These are phyloP conservation scores for Aureobasidium sp. DNA, from an alignment of 2,329 filamentous ascomycete species.

Conservation along the genomic window DNA sequence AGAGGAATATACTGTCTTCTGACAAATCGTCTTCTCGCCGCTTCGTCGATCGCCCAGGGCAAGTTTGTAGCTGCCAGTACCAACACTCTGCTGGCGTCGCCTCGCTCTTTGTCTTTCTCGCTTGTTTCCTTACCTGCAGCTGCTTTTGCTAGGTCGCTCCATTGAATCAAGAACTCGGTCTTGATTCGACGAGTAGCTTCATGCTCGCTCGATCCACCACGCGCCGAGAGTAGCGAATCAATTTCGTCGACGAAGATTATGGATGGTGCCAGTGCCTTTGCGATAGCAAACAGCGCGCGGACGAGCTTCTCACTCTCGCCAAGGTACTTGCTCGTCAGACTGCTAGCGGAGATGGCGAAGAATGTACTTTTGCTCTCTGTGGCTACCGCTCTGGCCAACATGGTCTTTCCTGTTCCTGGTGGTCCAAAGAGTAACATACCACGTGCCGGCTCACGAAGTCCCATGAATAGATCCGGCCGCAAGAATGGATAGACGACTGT, in stretches of 20 bases:
- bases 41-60: conserved; percentile 97
- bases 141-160: conserved; percentile 87
- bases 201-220: conserved; percentile 77
- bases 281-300: conserved; percentile 80
- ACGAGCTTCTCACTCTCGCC: conserved; percentile 97
- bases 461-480: conserved; percentile 91
- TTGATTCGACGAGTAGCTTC: conserved; percentile 92
- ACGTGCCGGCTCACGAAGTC: conserved; percentile 81
- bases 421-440: conserved; percentile 96
- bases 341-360: conserved; percentile 93
- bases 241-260: conserved; percentile 99
- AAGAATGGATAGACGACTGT: conserved; percentile 96
- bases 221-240: conserved; percentile 79
- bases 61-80: conserved; percentile 93
- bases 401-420: conserved; percentile 97
- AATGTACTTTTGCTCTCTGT: conserved; percentile 93
- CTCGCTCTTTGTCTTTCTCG: conserved; percentile 58
- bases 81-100: conserved; percentile 79
- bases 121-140: conserved; percentile 72
- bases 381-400: conserved; percentile 89
- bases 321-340: conserved; percentile 88
- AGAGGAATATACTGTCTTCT: conserved; percentile 92
- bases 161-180: conserved; percentile 95
- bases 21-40: conserved; percentile 82
- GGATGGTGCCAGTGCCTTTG: conserved; percentile 78